Base-by-base conservation (phyloP, 129 eudicot species). In the Tagetes patula region DNA sequence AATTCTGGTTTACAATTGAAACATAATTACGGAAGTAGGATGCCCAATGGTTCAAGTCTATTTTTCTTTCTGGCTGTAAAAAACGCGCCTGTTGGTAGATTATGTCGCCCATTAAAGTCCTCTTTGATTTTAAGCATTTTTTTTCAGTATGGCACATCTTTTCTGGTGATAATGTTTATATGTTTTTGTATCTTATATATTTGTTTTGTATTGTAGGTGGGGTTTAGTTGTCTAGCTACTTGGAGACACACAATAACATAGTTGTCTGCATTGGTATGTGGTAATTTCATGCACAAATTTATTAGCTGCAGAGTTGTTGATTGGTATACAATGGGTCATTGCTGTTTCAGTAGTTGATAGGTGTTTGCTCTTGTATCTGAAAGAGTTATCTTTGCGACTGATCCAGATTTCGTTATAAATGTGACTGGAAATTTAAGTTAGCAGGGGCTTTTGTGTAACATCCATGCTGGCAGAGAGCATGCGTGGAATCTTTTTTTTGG, bases 401-500 rank as follows among this genome's bases (percentile, higher is more conserved):
- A 71, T 71, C 37, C 53, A 47, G 32, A 67, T 46, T 6, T 65
- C 36, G 34, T 64, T 74, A 54, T 38, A 48, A 77, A 76, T 72
- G 65, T 82, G 83, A 77, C 60, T 73, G 76, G 60, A 74, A 42
- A 49, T 31, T 66, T 31, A 69, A 72, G 80, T 70, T 71, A 39
- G 50, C 65, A 73, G 82, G 75, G 76, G 70, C 49, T 75, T 83
- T 85, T 39, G 72, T 48, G 83, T 77, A 61, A 61, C 67, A 83
- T 91, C 97, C 91, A 88, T 88, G 97, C 92, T 87, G 85, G 83
- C 83, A 65, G 88, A 88, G 92, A 92, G 98, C 96, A 92, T 92
- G 98, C 91, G 90, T 87, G 96, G 87, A 85, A 87, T 75, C 74
- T 71, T 87, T 85, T 76, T 65, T 80, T 89, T 86, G 95, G 91